A percentile compares a stretch with the other conserved stretches of the same genome.
Conservation (phyloP, 306 rosid species). For the Sesbania bispinosa region DNA sequence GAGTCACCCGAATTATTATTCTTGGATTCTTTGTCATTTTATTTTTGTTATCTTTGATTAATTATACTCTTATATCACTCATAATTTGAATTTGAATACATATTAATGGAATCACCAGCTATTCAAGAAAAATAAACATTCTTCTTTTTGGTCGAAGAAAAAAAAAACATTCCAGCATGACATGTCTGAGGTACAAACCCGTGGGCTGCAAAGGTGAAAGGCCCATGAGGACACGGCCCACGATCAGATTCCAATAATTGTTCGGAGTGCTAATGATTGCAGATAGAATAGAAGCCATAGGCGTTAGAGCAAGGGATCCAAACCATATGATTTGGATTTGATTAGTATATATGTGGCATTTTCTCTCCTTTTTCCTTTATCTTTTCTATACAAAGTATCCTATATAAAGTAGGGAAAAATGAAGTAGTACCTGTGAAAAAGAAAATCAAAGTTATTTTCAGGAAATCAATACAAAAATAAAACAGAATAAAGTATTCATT, state of each 20-base stretch:
- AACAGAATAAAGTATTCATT: not conserved
- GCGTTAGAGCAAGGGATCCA: not conserved
- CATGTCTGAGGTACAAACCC: not conserved
- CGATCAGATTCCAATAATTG: not conserved
- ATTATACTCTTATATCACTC: not conserved
- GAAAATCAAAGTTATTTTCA: not conserved
- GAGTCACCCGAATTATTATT: not conserved
- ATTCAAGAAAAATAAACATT: no score
- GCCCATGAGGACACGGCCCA: not conserved
- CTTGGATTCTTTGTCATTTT: not conserved
- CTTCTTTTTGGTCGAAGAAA: no score
- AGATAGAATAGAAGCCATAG: not conserved
- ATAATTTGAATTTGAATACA: not conserved
- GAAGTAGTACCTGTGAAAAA: not conserved
- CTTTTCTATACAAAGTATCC: not conserved
- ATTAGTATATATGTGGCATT: not conserved
- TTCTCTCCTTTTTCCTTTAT: not conserved
- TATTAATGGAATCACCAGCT: no score
- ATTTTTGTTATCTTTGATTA: not conserved
- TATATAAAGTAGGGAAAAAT: not conserved
- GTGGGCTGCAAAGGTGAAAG: not conserved
- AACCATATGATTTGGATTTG: not conserved
- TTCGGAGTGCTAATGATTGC: not conserved
- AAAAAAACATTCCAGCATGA: not conserved
- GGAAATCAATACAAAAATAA: not conserved